phyloP scores from a whole-genome alignment of 2,329 filamentous ascomycete genomes.

The Lachnellula subtilissima region DNA sequence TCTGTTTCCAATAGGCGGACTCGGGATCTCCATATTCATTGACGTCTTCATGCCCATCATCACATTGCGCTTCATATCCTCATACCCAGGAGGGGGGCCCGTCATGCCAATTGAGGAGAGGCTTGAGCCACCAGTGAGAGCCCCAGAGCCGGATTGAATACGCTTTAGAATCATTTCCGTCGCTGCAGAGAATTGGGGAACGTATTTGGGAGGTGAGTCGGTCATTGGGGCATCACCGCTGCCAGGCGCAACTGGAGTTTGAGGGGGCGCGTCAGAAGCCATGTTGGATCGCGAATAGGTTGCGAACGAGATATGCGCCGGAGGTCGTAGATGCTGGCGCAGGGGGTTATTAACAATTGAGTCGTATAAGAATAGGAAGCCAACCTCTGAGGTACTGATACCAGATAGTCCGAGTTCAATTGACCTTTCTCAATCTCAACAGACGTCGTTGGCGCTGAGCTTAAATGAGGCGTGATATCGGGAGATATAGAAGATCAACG shows the following conservation, averaged over 20 bases:
- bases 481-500: slow-evolving; percentile 9
- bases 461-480: background rate
- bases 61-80: slow-evolving; percentile 33
- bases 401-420: slow-evolving; percentile 18
- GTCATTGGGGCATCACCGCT: slow-evolving; percentile 13
- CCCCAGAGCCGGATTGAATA: slow-evolving; percentile 25
- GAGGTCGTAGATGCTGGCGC: slow-evolving; percentile 4
- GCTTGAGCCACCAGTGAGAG: slow-evolving; percentile 12
- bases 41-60: slow-evolving; percentile 33
- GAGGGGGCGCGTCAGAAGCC: slow-evolving; percentile 23
- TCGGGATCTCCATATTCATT: slow-evolving; percentile 31
- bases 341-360: slow-evolving; percentile 1
- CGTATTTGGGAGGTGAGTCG: slow-evolving; percentile 30
- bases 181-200: slow-evolving; percentile 33
- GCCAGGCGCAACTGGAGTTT: slow-evolving; percentile 17
- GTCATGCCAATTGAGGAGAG: slow-evolving; percentile 27
- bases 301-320: slow-evolving; percentile 22
- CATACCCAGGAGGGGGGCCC: slow-evolving; percentile 29
- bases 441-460: background rate
- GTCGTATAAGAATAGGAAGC: background rate
- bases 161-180: slow-evolving; percentile 35
- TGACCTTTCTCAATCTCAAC: slow-evolving; percentile 3
- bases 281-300: slow-evolving; percentile 13
- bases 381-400: slow-evolving; percentile 4
- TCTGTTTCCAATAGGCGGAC: slow-evolving; percentile 18